Evolutionary conservation across 768 basidiomycete species (phyloP).

Genomic region (Symmetrospora coprosmae): DNA sequence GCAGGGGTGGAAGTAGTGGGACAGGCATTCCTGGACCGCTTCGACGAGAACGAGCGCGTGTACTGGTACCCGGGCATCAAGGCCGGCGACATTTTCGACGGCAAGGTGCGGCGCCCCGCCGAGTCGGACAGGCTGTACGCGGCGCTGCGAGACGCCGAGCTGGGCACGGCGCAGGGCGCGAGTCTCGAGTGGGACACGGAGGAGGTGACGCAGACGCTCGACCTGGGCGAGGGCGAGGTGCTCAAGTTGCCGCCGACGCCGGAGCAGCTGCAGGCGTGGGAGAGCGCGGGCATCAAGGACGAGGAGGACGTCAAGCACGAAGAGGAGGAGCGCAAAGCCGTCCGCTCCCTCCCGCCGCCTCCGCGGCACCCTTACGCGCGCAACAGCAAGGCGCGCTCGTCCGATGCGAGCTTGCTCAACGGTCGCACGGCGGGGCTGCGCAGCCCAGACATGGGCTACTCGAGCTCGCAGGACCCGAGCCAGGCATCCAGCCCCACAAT

Average conservation of each 20-base stretch:
- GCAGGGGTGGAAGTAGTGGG: constrained; percentile 32
- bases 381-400: background rate
- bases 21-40: constrained; percentile 29
- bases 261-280: constrained; percentile 22
- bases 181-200: constrained; percentile 23
- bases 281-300: constrained; percentile 22
- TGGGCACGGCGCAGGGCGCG: constrained; percentile 26
- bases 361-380: constrained; percentile 1
- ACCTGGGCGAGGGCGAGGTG: constrained; percentile 30
- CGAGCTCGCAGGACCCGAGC: too few relatives aligned
- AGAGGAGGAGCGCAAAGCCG: background rate
- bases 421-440: too few relatives aligned
- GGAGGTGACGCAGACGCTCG: constrained; percentile 5
- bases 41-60: constrained; percentile 27
- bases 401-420: too few relatives aligned
- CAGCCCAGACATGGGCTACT: too few relatives aligned
- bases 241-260: constrained; percentile 34
- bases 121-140: constrained; percentile 19
- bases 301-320: constrained; percentile 20
- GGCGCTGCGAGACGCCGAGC: constrained; percentile 29
- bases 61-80: constrained; percentile 23
- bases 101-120: constrained; percentile 26
- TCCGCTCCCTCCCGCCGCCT: constrained; percentile 3
- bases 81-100: constrained; percentile 28
- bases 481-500: too few relatives aligned